Conservation (phyloP, 1,284 basidiomycete genomes). For the Moesziomyces sp. region DNA sequence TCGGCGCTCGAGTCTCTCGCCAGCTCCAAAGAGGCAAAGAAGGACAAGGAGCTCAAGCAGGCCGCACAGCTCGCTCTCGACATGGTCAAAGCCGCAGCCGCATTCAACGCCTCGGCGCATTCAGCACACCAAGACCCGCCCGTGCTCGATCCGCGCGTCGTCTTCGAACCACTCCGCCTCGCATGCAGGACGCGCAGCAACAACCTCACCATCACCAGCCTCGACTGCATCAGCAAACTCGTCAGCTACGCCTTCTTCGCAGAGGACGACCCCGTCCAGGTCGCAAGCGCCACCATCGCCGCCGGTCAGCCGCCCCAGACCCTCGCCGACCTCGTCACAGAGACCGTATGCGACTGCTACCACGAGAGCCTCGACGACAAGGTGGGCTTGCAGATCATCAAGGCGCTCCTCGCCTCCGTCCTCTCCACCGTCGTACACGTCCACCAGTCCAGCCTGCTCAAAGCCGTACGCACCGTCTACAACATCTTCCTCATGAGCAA, state of each 20-base stretch:
- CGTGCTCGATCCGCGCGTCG: constrained; percentile 62
- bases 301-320: constrained; percentile 43
- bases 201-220: constrained; percentile 57
- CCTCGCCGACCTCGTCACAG: constrained; percentile 64
- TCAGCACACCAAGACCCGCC: constrained; percentile 30
- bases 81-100: constrained; percentile 60
- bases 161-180: constrained; percentile 65
- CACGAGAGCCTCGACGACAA: constrained; percentile 63
- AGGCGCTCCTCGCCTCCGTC: constrained; percentile 65
- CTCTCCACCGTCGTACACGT: constrained; percentile 62
- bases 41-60: constrained; percentile 61
- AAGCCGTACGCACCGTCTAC: constrained; percentile 70
- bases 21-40: constrained; percentile 60
- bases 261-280: constrained; percentile 51
- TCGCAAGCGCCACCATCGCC: constrained; percentile 24
- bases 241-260: constrained; percentile 67
- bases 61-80: constrained; percentile 58
- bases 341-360: constrained; percentile 65
- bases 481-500: constrained; percentile 66
- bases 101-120: constrained; percentile 22
- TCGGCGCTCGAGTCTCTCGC: constrained; percentile 62
- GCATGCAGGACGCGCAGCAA: constrained; percentile 62
- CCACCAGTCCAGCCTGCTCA: constrained; percentile 64
- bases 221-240: constrained; percentile 67
- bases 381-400: constrained; percentile 65